Conservation (phyloP, 2,329 filamentous ascomycete species). For the Exophiala bonariae region DNA sequence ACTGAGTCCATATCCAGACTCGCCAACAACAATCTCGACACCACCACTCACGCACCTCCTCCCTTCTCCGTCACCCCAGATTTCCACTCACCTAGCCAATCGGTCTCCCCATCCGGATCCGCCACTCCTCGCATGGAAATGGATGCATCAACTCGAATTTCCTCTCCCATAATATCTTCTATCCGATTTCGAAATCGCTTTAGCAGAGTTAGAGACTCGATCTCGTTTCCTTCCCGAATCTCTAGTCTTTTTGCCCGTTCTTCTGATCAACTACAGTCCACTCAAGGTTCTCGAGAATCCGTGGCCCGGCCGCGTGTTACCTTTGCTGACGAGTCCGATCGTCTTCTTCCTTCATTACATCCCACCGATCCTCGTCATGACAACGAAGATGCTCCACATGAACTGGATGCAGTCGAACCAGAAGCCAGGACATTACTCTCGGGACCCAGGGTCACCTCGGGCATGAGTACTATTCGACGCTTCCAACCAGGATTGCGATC, state of each 20-base stretch:
- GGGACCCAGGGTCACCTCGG: slow-evolving; percentile 32
- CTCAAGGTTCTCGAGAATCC: slow-evolving; percentile 29
- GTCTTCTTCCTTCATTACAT: slow-evolving; percentile 36
- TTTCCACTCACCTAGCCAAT: no score
- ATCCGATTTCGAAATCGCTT: slow-evolving; percentile 33
- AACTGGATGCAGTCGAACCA: slow-evolving; percentile 43
- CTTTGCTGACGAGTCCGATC: slow-evolving; percentile 35
- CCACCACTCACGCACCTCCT: slow-evolving; percentile 38
- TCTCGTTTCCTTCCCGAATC: slow-evolving; percentile 40
- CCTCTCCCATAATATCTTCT: slow-evolving; percentile 4
- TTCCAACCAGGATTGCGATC: slow-evolving; percentile 49
- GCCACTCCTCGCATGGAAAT: slow-evolving; percentile 34
- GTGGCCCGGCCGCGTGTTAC: slow-evolving; percentile 32
- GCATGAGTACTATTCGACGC: slow-evolving; percentile 36
- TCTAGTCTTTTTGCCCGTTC: slow-evolving; percentile 45
- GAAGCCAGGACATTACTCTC: slow-evolving; percentile 34
- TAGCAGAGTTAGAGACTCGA: slow-evolving; percentile 44
- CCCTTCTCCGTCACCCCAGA: no score
- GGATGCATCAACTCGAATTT: slow-evolving; percentile 8
- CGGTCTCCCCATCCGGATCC: slow-evolving; percentile 41
- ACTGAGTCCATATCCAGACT: slow-evolving; percentile 21
- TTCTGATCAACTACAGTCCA: slow-evolving; percentile 27
- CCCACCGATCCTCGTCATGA: slow-evolving; percentile 43
- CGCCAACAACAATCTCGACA: slow-evolving; percentile 13
- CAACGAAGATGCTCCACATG: slow-evolving; percentile 39